Conservation (phyloP, 148 eudicot species). For the Nepenthes gracilis region DNA sequence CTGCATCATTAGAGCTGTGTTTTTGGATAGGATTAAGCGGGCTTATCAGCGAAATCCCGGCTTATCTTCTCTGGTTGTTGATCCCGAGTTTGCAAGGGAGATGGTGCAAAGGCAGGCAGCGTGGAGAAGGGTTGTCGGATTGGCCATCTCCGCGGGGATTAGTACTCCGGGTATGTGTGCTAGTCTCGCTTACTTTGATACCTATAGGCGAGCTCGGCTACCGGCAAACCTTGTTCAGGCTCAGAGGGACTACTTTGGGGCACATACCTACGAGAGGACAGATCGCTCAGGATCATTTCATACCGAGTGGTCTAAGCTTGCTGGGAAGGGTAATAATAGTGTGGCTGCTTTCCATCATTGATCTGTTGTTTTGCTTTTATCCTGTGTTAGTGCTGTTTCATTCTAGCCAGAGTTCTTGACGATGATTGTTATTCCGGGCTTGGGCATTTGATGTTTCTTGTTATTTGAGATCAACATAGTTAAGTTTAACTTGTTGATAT, state of each 20-base stretch:
- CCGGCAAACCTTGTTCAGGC: slow-evolving; percentile 92
- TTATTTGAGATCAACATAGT: background rate
- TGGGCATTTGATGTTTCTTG: slow-evolving; percentile 19
- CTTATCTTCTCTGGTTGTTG: slow-evolving; percentile 61
- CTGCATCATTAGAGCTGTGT: slow-evolving; percentile 74
- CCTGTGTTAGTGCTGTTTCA: slow-evolving; percentile 13
- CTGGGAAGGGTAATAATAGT: slow-evolving; percentile 29
- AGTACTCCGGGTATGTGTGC: slow-evolving; percentile 84
- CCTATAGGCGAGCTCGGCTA: slow-evolving; percentile 65
- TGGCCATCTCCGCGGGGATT: slow-evolving; percentile 63
- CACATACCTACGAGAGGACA: slow-evolving; percentile 84
- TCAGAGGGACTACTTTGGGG: slow-evolving; percentile 88
- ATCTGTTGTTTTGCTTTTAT: slow-evolving; percentile 1
- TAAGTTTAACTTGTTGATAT: no score
- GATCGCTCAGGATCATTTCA: slow-evolving; percentile 65
- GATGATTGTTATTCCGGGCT: slow-evolving; percentile 14
- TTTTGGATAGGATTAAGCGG: slow-evolving; percentile 67
- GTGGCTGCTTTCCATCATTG: slow-evolving; percentile 15
- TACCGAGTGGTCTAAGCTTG: slow-evolving; percentile 90
- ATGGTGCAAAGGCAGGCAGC: slow-evolving; percentile 88
- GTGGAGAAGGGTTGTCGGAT: slow-evolving; percentile 76
- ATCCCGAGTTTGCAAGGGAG: slow-evolving; percentile 80
- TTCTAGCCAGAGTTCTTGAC: slow-evolving; percentile 18
- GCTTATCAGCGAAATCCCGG: slow-evolving; percentile 70
- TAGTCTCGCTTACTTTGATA: slow-evolving; percentile 71